These are phyloP conservation scores for Russula emetica DNA, from an alignment of 768 basidiomycete genomes.

Conservation along the genomic window DNA sequence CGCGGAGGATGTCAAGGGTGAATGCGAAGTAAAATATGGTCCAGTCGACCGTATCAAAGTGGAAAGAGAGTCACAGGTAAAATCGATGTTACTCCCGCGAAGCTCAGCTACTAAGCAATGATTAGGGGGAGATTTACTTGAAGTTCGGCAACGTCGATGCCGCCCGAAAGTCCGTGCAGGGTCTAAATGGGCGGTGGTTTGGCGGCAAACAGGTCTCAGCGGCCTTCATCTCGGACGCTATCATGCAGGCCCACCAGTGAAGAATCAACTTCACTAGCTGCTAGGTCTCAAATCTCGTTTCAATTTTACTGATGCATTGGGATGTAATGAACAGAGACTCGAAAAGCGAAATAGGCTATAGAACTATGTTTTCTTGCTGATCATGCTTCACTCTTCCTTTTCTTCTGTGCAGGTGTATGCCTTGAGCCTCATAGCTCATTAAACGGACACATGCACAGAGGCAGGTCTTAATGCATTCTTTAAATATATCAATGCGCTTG, in stretches of 20 bases:
- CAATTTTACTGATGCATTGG: slow-evolving; percentile 28
- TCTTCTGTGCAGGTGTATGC: slow-evolving; percentile 28
- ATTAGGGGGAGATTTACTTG: slow-evolving; percentile 93
- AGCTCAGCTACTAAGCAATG: neutral
- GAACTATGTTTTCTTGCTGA: slow-evolving; percentile 29
- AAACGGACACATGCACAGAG: slow-evolving; percentile 27
- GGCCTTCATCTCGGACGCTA: slow-evolving; percentile 85
- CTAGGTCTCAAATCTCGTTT: slow-evolving; percentile 23
- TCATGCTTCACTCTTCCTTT: slow-evolving; percentile 22
- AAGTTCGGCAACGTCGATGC: slow-evolving; percentile 78
- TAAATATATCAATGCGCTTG: slow-evolving; percentile 26
- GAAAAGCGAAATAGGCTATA: slow-evolving; percentile 23
- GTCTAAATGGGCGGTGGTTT: slow-evolving; percentile 96
- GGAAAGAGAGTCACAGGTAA: slow-evolving; percentile 88
- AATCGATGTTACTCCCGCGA: slow-evolving; percentile 28
- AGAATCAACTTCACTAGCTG: slow-evolving; percentile 10
- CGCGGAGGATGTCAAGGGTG: slow-evolving; percentile 91
- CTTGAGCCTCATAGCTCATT: slow-evolving; percentile 22
- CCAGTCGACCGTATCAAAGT: slow-evolving; percentile 83
- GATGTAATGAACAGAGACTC: slow-evolving; percentile 23
- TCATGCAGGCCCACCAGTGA: slow-evolving; percentile 89
- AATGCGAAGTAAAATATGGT: slow-evolving; percentile 91
- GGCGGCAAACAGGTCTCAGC: slow-evolving; percentile 88
- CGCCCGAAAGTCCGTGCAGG: slow-evolving; percentile 80
- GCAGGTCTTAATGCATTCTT: slow-evolving; percentile 27